A percentile compares a stretch with the other conserved stretches of the same genome.
These are phyloP conservation scores for Chiua sp. DNA, from an alignment of 1,284 basidiomycete species.

Conservation along the genomic window DNA sequence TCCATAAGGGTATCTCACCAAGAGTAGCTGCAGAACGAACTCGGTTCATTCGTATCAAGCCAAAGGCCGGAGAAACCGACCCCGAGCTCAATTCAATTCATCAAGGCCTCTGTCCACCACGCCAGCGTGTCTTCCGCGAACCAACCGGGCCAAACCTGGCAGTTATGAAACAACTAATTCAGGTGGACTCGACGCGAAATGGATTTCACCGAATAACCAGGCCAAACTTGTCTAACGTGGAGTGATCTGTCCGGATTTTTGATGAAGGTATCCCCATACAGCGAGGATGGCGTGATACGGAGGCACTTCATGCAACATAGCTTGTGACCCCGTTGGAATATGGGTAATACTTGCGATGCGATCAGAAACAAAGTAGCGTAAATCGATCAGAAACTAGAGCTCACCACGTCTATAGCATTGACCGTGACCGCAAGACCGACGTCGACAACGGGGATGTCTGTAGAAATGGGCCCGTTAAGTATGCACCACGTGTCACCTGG, in stretches of 20 bases:
- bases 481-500: not conserved
- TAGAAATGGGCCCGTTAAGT: not conserved
- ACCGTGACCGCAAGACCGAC: constrained; percentile 40
- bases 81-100: no score
- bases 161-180: not conserved
- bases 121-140: no score
- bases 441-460: constrained; percentile 53
- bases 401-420: constrained; percentile 48
- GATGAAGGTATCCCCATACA: constrained; percentile 60
- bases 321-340: constrained; percentile 39
- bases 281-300: not conserved
- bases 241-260: constrained; percentile 70
- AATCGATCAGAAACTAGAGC: constrained; percentile 12
- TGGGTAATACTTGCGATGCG: no score
- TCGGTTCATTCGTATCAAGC: no score
- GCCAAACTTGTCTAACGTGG: constrained; percentile 73
- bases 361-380: not conserved
- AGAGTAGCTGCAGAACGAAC: no score
- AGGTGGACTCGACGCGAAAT: not conserved
- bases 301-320: constrained; percentile 31
- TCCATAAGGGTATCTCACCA: no score
- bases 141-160: no score
- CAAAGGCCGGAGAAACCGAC: no score
- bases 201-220: constrained; percentile 51
- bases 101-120: no score